Evolutionary conservation across 75 land plant genomes (phyloP).

Genomic region (Picea sitchensis): DNA sequence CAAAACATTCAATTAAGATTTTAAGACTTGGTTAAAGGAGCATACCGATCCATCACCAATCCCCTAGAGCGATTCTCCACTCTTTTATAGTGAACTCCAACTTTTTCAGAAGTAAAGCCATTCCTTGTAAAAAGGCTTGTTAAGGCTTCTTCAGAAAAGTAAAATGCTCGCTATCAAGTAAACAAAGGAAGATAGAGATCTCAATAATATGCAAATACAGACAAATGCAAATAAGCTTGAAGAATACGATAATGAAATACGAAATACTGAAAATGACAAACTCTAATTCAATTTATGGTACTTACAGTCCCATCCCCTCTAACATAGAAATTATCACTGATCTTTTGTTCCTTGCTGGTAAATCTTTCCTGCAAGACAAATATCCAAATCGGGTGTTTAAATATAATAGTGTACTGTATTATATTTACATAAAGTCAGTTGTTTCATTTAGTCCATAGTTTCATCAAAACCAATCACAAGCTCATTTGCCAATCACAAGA

Average conservation of each 20-base stretch:
- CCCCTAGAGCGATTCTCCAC: conserved; percentile 87
- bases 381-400: neutral
- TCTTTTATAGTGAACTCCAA: conserved; percentile 64
- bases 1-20: neutral
- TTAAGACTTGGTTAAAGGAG: neutral
- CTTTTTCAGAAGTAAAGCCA: conserved; percentile 59
- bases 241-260: neutral
- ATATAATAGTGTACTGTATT: too few species aligned
- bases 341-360: conserved; percentile 73
- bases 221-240: neutral
- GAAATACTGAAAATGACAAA: neutral
- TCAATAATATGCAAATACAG: neutral
- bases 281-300: conserved; percentile 5
- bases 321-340: conserved; percentile 96
- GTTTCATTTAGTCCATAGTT: too few species aligned
- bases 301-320: conserved; percentile 99
- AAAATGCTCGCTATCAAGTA: conserved; percentile 78
- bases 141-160: conserved; percentile 79
- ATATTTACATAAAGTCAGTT: too few species aligned
- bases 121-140: conserved; percentile 45
- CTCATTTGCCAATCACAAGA: too few species aligned
- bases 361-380: conserved; percentile 66
- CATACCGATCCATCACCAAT: conserved; percentile 83
- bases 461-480: too few species aligned
- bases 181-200: neutral